Percentiles rank a stretch among this genome's conserved stretches.
Evolutionary conservation across 2,329 filamentous ascomycete genomes (phyloP).

Genomic region (Sclerotinia nivalis): DNA sequence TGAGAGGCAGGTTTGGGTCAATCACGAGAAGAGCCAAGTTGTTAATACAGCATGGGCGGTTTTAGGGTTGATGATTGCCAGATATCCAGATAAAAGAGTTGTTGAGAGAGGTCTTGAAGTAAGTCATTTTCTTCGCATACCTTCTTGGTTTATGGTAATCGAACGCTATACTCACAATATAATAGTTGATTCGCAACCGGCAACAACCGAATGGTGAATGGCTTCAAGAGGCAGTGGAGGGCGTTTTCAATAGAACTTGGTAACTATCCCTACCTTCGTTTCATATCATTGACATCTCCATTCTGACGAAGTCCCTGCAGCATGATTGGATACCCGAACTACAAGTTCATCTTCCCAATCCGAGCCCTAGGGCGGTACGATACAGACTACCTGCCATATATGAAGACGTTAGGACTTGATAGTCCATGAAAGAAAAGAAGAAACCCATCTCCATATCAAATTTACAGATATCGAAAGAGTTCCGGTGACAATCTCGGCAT

Average conservation of each 20-base stretch:
- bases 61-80: slow-evolving; percentile 11
- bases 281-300: no score
- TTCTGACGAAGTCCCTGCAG: background rate
- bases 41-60: slow-evolving; percentile 35
- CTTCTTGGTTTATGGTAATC: background rate
- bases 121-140: background rate
- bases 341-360: slow-evolving; percentile 19
- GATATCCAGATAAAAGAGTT: slow-evolving; percentile 2
- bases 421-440: no score
- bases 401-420: background rate
- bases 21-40: slow-evolving; percentile 20
- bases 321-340: slow-evolving; percentile 20
- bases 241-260: slow-evolving; percentile 13
- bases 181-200: background rate
- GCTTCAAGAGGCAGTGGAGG: slow-evolving; percentile 18
- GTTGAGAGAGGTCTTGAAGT: slow-evolving; percentile 11
- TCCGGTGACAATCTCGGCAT: no score
- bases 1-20: slow-evolving; percentile 9
- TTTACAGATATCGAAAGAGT: no score
- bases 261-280: background rate
- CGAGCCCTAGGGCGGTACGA: slow-evolving; percentile 11
- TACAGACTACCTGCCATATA: slow-evolving; percentile 10
- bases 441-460: no score
- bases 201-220: slow-evolving; percentile 18
- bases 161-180: background rate